These are phyloP conservation scores for Heteromeles arbutifolia DNA, from an alignment of 306 rosid species.

Conservation along the genomic window DNA sequence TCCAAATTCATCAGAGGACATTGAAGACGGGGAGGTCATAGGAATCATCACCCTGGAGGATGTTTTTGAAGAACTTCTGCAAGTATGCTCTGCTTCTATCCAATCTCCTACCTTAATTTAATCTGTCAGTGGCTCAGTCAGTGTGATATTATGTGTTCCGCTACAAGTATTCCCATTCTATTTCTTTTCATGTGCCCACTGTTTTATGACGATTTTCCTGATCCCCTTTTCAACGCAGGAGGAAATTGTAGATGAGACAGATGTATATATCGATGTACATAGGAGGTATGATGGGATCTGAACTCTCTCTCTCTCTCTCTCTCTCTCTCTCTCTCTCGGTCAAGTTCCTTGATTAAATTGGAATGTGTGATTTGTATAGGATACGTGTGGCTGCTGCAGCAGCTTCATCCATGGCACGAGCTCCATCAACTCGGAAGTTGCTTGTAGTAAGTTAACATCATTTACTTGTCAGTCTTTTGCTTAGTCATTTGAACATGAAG, in stretches of 20 bases:
- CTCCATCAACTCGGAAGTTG: conserved; percentile 41
- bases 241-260: conserved; percentile 50
- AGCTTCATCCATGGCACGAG: conserved; percentile 40
- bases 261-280: conserved; percentile 70
- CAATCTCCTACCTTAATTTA: background rate
- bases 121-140: background rate
- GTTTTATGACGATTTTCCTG: background rate
- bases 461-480: background rate
- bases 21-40: conserved; percentile 82
- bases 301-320: background rate
- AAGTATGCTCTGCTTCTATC: conserved; percentile 22
- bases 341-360: conserved; percentile 13
- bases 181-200: background rate
- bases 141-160: background rate
- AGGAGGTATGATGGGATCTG: conserved; percentile 38
- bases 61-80: conserved; percentile 95
- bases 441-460: conserved; percentile 31
- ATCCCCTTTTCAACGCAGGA: conserved; percentile 32
- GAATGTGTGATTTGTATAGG: conserved; percentile 24
- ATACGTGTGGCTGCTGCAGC: conserved; percentile 52
- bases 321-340: background rate
- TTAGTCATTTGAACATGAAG: background rate
- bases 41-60: conserved; percentile 94
- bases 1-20: conserved; percentile 34
- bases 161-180: background rate